These are phyloP conservation scores for Centella asiatica DNA, from an alignment of 129 eudicot genomes.

Conservation along the genomic window DNA sequence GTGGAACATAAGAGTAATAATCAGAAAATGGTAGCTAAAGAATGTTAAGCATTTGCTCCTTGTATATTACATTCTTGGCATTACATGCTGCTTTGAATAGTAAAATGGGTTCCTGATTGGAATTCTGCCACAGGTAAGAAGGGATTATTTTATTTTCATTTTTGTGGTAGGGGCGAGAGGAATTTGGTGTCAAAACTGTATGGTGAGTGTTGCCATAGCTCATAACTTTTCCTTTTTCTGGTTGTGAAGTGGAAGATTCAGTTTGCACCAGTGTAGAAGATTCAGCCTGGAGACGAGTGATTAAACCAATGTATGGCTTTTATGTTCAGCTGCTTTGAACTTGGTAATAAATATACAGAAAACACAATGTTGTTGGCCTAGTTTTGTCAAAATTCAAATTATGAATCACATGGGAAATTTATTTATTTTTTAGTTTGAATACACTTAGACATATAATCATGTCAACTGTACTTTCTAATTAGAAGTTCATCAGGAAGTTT, in stretches of 20 bases:
- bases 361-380: too few relatives aligned
- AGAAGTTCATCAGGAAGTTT: too few relatives aligned
- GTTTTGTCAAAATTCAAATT: background rate
- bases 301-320: too few relatives aligned
- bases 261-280: background rate
- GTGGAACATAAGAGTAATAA: constrained; percentile 1
- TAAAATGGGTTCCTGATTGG: background rate
- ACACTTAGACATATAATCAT: too few relatives aligned
- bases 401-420: background rate
- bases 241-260: background rate
- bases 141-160: background rate
- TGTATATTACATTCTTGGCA: constrained; percentile 1
- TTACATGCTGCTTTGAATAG: constrained; percentile 2
- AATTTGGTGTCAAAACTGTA: background rate
- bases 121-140: background rate
- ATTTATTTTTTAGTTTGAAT: too few relatives aligned
- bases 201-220: background rate
- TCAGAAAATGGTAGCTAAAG: background rate
- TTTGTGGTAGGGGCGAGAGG: too few relatives aligned
- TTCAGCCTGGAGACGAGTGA: too few relatives aligned
- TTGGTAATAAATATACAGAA: too few relatives aligned
- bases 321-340: too few relatives aligned
- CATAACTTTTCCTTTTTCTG: background rate
- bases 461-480: too few relatives aligned
- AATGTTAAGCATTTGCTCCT: constrained; percentile 5